Percentiles rank a stretch among this genome's conserved stretches.
phyloP scores from a whole-genome alignment of 495 filamentous ascomycete species.

The Talaromyces nanjingensis region DNA sequence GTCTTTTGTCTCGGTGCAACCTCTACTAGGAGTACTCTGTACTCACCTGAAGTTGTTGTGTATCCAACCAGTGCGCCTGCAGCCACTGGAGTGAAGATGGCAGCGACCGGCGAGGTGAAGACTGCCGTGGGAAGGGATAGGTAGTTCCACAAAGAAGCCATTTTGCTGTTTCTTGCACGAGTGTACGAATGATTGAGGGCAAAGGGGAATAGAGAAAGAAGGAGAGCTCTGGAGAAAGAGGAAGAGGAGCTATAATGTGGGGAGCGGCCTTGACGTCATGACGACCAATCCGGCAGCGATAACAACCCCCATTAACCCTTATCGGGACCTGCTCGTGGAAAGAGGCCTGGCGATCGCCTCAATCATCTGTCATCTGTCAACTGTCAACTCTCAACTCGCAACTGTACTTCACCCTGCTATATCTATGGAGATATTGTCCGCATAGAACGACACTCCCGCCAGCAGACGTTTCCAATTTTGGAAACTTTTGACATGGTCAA shows the following conservation, averaged over 20 bases:
- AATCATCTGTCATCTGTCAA: too few species aligned
- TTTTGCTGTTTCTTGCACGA: not conserved
- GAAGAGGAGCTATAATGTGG: too few species aligned
- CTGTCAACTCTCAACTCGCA: too few species aligned
- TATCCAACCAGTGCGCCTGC: conserved; percentile 23
- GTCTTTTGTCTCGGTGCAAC: not conserved
- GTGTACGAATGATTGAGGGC: too few species aligned
- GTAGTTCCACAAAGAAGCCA: conserved; percentile 7
- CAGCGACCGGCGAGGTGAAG: conserved; percentile 27
- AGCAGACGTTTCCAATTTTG: too few species aligned
- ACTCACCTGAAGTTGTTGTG: conserved; percentile 26
- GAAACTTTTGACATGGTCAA: too few species aligned
- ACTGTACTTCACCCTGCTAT: too few species aligned
- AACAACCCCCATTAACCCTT: not conserved
- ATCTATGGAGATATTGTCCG: too few species aligned
- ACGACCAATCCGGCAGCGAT: not conserved
- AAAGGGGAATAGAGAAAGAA: not conserved
- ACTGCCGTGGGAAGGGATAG: conserved; percentile 26
- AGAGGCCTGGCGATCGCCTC: not conserved
- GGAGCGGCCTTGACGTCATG: not conserved
- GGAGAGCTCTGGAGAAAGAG: not conserved
- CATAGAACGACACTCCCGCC: too few species aligned
- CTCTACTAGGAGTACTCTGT: not conserved
- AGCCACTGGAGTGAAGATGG: conserved; percentile 27
- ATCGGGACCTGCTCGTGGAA: not conserved